Evolutionary conservation across 73 alveolate species (phyloP).

Genomic region (Paraurostyla sp.): DNA sequence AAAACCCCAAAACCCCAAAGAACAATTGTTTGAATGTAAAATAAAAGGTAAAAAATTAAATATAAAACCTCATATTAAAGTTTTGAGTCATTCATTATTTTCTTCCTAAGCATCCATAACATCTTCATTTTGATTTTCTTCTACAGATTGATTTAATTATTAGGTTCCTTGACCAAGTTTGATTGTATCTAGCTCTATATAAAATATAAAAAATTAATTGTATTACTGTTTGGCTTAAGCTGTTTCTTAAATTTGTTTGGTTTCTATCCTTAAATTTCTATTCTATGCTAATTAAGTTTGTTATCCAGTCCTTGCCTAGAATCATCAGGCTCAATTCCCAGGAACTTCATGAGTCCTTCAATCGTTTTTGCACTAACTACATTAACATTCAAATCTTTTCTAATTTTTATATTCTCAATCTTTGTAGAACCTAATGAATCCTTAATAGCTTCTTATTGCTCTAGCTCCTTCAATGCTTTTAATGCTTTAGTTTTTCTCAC

Average conservation of each 20-base stretch:
- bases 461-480: conserved; percentile 48
- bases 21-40: too few species aligned
- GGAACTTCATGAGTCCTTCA: conserved; percentile 47
- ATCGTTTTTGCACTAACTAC: conserved; percentile 63
- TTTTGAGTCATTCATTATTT: too few species aligned
- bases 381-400: conserved; percentile 9
- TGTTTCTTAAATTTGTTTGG: conserved; percentile 51
- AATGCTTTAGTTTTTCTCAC: conserved; percentile 36
- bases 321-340: conserved; percentile 67
- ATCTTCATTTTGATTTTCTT: too few species aligned
- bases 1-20: too few species aligned
- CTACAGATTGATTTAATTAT: too few species aligned
- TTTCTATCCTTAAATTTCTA: conserved; percentile 47
- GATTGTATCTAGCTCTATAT: too few species aligned
- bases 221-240: conserved; percentile 50
- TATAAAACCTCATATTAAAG: too few species aligned
- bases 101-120: too few species aligned
- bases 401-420: conserved; percentile 21
- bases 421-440: conserved; percentile 3
- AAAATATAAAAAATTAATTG: too few species aligned
- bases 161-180: too few species aligned
- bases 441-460: conserved; percentile 18
- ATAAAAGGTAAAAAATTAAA: too few species aligned
- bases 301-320: conserved; percentile 52
- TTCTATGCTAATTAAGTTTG: conserved; percentile 57